phyloP scores from a whole-genome alignment of 768 basidiomycete species.

The Xanthoconium stramineum region DNA sequence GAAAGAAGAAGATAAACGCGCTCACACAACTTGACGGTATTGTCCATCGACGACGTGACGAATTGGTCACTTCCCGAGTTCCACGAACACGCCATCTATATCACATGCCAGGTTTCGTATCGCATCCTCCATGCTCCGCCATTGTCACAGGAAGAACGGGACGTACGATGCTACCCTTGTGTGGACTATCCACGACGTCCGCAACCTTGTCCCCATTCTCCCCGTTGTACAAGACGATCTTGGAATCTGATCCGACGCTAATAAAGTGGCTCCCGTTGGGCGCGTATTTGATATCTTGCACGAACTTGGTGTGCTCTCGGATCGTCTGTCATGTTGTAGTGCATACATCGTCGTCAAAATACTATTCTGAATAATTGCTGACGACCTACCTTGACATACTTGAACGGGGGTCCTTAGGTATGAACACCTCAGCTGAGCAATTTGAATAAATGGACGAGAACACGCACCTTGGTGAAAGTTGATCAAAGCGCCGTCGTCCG shows the following conservation, averaged over 20 bases:
- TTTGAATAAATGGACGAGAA: background rate
- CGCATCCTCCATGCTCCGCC: background rate
- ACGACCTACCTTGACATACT: slow-evolving; percentile 69
- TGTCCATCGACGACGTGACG: slow-evolving; percentile 82
- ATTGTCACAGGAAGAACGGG: background rate
- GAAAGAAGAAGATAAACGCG: background rate
- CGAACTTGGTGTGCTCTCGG: slow-evolving; percentile 86
- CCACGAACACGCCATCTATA: slow-evolving; percentile 78
- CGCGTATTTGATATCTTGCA: slow-evolving; percentile 85
- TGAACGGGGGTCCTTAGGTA: slow-evolving; percentile 72
- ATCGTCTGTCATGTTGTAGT: slow-evolving; percentile 52
- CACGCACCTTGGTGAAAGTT: slow-evolving; percentile 73
- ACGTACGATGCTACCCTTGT: slow-evolving; percentile 75
- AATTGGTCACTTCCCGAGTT: slow-evolving; percentile 67
- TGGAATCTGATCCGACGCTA: slow-evolving; percentile 86
- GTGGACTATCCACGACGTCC: slow-evolving; percentile 65
- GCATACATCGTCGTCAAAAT: background rate
- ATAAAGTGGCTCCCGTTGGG: slow-evolving; percentile 80
- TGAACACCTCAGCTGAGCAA: background rate
- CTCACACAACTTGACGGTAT: slow-evolving; percentile 82
- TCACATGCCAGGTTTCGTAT: background rate
- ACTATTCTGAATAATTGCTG: background rate
- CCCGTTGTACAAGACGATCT: slow-evolving; percentile 87
- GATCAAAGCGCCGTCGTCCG: slow-evolving; percentile 77
- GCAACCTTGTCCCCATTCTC: slow-evolving; percentile 76